Base-by-base conservation (phyloP, 192 early-diverging fungal genomes). In the Linderina pennispora region DNA sequence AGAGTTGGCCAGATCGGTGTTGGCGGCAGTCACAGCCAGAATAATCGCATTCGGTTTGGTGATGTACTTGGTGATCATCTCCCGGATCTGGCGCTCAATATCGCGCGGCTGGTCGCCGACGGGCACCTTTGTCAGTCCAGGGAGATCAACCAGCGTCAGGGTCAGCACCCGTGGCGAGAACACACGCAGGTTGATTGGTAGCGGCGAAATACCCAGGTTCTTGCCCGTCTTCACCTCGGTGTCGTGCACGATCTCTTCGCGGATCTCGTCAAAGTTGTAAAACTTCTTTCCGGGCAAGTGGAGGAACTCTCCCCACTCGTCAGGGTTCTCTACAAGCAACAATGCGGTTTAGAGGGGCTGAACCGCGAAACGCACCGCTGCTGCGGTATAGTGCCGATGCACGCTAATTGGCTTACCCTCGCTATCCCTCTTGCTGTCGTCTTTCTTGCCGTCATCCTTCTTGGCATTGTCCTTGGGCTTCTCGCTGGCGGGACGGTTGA, bases 281-380 rank as follows among this genome's bases (percentile, higher is more conserved):
- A 97, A 98, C 78, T 96, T 95, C 61, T 90, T 87, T 7, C 95
- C 95, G 2, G 97, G 97, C 48, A 92, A 68, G 63, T 99, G 97
- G 49, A 99, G 67, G 62, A 99, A 99, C 67, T 99, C 97, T 32
- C 97, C 97, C 94, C 94, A 99, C 66, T 99, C 97, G 33, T 92
- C 79, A 35, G 77, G 66, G 45, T 88, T 83, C 21, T 80, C 50
- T 55, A 67, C 40, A 52, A 20, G 8, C 17, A 36, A 10, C 19
- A 32, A 14, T 22, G 20, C 22, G 1, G n/a, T 55, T 47, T 46
- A 40, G 15, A 41, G 37, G n/a, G 47, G 23, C 3, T 16, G 9
- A 20, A n/a, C 33, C 10, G 11, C 31, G 40, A 24, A 32, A 55
- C 58, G 21, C 21, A 17, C 38, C 14, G 7, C 16, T 14, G 8